Conservation (phyloP, 1,284 basidiomycete genomes). For the Cryptococcus sp. region DNA sequence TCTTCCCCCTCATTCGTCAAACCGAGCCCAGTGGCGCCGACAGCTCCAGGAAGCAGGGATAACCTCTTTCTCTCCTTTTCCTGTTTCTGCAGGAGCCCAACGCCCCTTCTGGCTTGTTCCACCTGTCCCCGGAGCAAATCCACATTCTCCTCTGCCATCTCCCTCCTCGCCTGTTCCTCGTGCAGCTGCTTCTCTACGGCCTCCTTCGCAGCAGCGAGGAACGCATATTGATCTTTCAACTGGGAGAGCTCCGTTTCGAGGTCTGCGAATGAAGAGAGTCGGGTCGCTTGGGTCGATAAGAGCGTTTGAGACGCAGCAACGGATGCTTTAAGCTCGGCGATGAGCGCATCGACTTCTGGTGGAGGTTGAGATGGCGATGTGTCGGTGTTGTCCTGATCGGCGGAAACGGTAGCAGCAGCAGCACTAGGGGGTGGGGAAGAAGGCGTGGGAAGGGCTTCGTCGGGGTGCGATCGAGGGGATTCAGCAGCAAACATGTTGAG, state of each 20-base stretch:
- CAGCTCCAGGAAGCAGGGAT: constrained; percentile 17
- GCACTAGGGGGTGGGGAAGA: not conserved
- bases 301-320: constrained; percentile 24
- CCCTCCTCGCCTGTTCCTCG: constrained; percentile 56
- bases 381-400: not conserved
- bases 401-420: not conserved
- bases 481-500: not conserved
- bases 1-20: not conserved
- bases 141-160: constrained; percentile 76
- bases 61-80: constrained; percentile 61
- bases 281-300: constrained; percentile 20
- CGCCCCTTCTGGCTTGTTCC: constrained; percentile 81
- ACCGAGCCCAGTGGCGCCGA: constrained; percentile 8
- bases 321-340: constrained; percentile 19
- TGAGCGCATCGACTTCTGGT: constrained; percentile 10
- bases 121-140: constrained; percentile 72
- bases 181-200: constrained; percentile 59
- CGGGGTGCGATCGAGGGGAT: no score
- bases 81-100: constrained; percentile 79
- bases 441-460: not conserved
- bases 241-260: constrained; percentile 35
- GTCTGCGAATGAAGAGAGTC: constrained; percentile 22
- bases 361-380: not conserved
- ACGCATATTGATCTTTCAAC: constrained; percentile 38
- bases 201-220: constrained; percentile 35